These are phyloP conservation scores for Gentiana dahurica DNA, from an alignment of 257 asterid genomes.

Conservation along the genomic window DNA sequence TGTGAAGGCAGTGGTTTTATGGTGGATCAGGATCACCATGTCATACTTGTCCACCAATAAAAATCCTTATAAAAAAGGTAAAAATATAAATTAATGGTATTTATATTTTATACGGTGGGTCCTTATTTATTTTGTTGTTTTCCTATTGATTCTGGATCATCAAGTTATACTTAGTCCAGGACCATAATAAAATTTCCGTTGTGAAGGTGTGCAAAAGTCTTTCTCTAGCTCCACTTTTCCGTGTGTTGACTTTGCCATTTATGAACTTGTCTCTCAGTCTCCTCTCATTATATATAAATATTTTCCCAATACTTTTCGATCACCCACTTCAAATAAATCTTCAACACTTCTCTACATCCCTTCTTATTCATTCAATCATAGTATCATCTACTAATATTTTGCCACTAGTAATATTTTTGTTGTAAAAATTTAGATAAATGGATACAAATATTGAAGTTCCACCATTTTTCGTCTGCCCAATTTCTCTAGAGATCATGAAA, in stretches of 20 bases:
- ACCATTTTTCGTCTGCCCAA: constrained; percentile 69
- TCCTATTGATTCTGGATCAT: no score
- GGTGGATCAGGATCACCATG: no score
- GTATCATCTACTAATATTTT: neutral
- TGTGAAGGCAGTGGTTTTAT: no score
- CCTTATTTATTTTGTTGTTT: no score
- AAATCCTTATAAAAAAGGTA: no score
- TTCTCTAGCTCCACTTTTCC: constrained; percentile 14
- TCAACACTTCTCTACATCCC: constrained; percentile 8
- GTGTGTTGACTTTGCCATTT: constrained; percentile 44
- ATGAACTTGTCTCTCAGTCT: neutral
- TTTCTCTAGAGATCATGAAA: constrained; percentile 65
- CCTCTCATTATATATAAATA: neutral
- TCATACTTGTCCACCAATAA: no score
- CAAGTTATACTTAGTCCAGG: neutral
- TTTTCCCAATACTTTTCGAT: constrained; percentile 5
- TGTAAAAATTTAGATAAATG: constrained; percentile 17
- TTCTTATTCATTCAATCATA: constrained; percentile 8
- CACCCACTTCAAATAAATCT: constrained; percentile 17
- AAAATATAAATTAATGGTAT: no score
- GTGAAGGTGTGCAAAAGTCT: no score
- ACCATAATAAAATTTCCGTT: neutral
- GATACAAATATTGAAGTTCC: constrained; percentile 50
- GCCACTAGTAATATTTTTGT: neutral
- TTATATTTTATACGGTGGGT: no score